Base-by-base conservation (phyloP, 2,329 filamentous ascomycete genomes). In the Knoxdaviesia capensis region DNA sequence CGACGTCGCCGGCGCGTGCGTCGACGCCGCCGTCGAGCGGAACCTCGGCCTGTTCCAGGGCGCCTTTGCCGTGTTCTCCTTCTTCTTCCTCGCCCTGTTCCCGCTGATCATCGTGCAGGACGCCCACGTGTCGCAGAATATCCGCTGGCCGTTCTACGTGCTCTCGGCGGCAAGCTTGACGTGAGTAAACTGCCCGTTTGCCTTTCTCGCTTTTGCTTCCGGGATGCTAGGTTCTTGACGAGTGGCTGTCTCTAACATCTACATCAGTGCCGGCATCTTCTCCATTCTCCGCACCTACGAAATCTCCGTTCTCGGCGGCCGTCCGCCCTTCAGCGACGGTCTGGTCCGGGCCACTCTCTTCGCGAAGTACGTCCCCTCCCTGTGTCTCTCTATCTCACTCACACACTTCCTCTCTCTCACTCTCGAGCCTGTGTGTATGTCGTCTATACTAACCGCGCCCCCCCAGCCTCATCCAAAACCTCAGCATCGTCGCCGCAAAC, bases 401-500 rank as follows among this genome's bases (percentile, higher is more conserved):
- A 33, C 6, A 7, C 11, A 4, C 7, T 33, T 7, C 2, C 20
- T 20, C 20, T 20, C 20, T 20, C 20, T 20, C 20, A 20, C 20
- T 20, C 20, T 20, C 20, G 20, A 20, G 20, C 20, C 20, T 20
- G 20, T 20, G 20, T 20, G 20, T 20, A 20, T 20, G 20, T 20
- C 20, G 20, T 20, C 3, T 20, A 20, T 20, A 20, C 20, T 20
- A 20, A 20, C 20, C 20, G 20, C 20, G 36, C 6, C 5, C 28
- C 31, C 40, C 7, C 37, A 57, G 55, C 5, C 49, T 60, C 7
- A 55, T 59, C 41, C 54, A 59, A 43, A 62, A 60, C 48, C 39
- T 59, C n/a, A 52, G 54, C 43, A 56, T 62, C 30, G 45, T 58
- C 7, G 52, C 57, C 6, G 54, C 59, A 34, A 61, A 61, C 46